Percentiles rank a stretch among this genome's conserved stretches.
phyloP scores from a whole-genome alignment of 1,284 basidiomycete genomes.

The Tetrapyrgos nigripes region DNA sequence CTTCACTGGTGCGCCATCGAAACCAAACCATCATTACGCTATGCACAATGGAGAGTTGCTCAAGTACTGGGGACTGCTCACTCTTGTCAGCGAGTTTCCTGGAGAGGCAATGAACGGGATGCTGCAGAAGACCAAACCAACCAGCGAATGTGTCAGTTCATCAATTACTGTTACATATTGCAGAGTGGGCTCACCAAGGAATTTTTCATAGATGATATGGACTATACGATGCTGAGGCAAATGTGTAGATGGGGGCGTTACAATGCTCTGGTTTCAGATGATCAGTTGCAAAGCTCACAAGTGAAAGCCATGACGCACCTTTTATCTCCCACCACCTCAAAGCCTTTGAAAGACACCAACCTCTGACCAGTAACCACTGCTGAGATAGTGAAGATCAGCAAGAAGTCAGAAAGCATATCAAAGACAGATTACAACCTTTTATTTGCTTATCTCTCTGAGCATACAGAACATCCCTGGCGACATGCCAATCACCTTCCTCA shows the following conservation, averaged over 20 bases:
- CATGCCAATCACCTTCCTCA: too few relatives aligned
- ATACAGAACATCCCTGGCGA: too few relatives aligned
- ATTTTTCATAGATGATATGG: slow-evolving; percentile 15
- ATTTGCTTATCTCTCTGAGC: slow-evolving; percentile 11
- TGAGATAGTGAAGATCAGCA: too few relatives aligned
- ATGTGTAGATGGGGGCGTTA: slow-evolving; percentile 10
- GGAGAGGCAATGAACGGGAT: slow-evolving; percentile 19
- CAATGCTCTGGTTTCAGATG: not conserved
- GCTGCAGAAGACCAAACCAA: too few relatives aligned
- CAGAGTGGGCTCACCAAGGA: not conserved
- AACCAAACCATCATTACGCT: slow-evolving; percentile 18
- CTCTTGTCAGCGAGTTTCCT: slow-evolving; percentile 12
- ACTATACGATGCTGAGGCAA: slow-evolving; percentile 15
- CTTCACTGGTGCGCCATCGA: not conserved
- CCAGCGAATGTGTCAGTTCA: slow-evolving; percentile 9
- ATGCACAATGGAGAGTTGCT: slow-evolving; percentile 14
- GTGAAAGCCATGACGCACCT: not conserved
- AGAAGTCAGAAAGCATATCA: too few relatives aligned
- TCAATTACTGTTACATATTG: not conserved
- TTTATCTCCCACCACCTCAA: too few relatives aligned
- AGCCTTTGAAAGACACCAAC: too few relatives aligned
- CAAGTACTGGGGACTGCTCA: too few relatives aligned
- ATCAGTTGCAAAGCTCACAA: not conserved
- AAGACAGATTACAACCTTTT: too few relatives aligned
- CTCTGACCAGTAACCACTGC: not conserved